Evolutionary conservation across 805 yeast species (phyloP).

Genomic region (Kodamaea hsintzibuensis): DNA sequence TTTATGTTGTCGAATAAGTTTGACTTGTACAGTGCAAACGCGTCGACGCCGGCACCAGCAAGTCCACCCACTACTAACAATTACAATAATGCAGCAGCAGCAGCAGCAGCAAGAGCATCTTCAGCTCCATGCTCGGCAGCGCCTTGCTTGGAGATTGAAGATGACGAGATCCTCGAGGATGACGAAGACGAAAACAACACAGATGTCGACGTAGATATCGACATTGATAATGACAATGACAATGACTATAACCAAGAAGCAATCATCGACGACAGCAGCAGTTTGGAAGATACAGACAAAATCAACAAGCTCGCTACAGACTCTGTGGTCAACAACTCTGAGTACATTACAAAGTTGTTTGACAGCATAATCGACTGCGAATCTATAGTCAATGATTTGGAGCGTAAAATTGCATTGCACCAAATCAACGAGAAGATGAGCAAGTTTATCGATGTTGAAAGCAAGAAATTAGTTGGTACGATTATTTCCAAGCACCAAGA

Average conservation of each 20-base stretch:
- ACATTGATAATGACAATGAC: slow-evolving; percentile 24
- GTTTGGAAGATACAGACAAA: slow-evolving; percentile 7
- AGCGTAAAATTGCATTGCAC: slow-evolving; percentile 33
- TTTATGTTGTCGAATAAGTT: slow-evolving; percentile 22
- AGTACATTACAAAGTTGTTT: slow-evolving; percentile 28
- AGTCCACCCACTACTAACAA: neutral
- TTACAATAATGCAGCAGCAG: neutral
- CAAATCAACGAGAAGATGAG: slow-evolving; percentile 35
- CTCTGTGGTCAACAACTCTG: slow-evolving; percentile 12
- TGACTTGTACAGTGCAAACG: slow-evolving; percentile 22
- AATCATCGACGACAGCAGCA: slow-evolving; percentile 10
- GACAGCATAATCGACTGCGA: slow-evolving; percentile 38
- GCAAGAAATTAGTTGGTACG: slow-evolving; percentile 29
- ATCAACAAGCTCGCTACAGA: slow-evolving; percentile 1
- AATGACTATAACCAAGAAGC: slow-evolving; percentile 11
- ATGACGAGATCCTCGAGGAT: slow-evolving; percentile 26
- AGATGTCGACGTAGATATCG: slow-evolving; percentile 24
- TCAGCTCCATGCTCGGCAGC: neutral
- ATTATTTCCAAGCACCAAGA: slow-evolving; percentile 36
- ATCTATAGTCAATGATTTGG: slow-evolving; percentile 31
- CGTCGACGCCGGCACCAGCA: neutral
- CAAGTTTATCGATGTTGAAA: slow-evolving; percentile 32
- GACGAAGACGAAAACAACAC: slow-evolving; percentile 31
- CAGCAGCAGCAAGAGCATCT: neutral
- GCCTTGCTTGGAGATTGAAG: slow-evolving; percentile 14